Evolutionary conservation across 805 yeast genomes (phyloP), one percentile per base, ranked within the genome.

Genomic region (Ogataea methanolica): DNA sequence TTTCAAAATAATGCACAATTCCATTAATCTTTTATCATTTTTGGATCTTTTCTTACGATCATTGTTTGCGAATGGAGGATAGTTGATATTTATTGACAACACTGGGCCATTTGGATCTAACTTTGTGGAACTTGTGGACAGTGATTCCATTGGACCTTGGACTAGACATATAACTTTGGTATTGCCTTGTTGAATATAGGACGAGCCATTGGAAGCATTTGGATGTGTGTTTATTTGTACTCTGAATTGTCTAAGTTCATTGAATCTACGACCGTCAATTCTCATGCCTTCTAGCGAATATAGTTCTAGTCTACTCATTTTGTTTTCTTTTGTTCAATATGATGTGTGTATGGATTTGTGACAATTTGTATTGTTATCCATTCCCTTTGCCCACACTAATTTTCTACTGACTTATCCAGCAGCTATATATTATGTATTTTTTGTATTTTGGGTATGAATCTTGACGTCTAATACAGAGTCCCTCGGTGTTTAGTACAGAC

Each of bases 231-330:
- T 89, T 45, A 88, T 81, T 17, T 81, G 78, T 61, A 96, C 87
- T 36, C 79, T 80, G 59, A 94, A 88, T 31, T 83, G 76, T 43
- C 98, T 82, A 39, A 91, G 74, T 65, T 94, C 99, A 59, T 92
- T 89, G 90, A 94, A 90, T 52, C 99, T 76, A 58, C 99, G 80
- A 2, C 99, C 99, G 64, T 94, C 98, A 14, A 85, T 72, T 54
- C 99, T 75, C 41, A 94, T 75, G 5, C 99, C 99, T 67, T 94
- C 98, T 6, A 97, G 97, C 0, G 97, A 91, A 62, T 88, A 92
- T 40, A 94, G 67, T 71, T 94, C 99, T 57, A 82, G 67, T 46
- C 87, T 54, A 36, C 65, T 61, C 68, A 63, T 63, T 16, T 12
- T 29, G 37, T 23, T 63, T 16, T 12, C 29, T 34, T 23, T n/a